Conservation (phyloP, 1,284 basidiomycete genomes). For the Bjerkandera adusta region DNA sequence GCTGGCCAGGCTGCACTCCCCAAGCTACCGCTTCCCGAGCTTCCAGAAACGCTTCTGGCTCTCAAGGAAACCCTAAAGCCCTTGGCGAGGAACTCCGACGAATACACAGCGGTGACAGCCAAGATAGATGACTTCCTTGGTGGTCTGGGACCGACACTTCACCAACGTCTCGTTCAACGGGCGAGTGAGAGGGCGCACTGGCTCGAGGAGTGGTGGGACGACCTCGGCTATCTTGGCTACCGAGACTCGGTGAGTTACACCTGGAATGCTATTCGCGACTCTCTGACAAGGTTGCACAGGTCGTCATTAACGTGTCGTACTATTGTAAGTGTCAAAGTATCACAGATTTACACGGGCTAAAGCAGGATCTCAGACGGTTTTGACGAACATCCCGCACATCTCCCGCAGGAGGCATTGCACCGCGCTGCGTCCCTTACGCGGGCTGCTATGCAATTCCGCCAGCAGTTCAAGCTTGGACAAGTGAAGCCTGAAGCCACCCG, state of each 20-base stretch:
- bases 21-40: constrained; percentile 62
- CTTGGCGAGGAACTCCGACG: constrained; percentile 58
- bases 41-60: constrained; percentile 52
- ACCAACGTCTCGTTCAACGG: constrained; percentile 51
- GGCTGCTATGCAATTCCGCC: constrained; percentile 71
- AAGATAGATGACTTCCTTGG: constrained; percentile 65
- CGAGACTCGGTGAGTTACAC: constrained; percentile 62
- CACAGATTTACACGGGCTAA: neutral
- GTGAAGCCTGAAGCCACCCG: constrained; percentile 73
- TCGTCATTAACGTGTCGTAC: constrained; percentile 81
- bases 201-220: constrained; percentile 86
- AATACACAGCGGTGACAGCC: constrained; percentile 47
- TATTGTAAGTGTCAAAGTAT: constrained; percentile 52
- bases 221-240: constrained; percentile 67
- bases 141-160: constrained; percentile 52
- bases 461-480: constrained; percentile 62
- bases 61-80: constrained; percentile 64
- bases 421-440: constrained; percentile 76
- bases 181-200: constrained; percentile 56
- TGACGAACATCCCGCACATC: constrained; percentile 58
- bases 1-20: constrained; percentile 45
- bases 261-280: no score
- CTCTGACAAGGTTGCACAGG: constrained; percentile 36
- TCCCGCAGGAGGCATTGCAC: constrained; percentile 55
- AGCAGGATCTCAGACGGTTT: constrained; percentile 63